Evolutionary conservation across 225 moss, liverwort and hornwort genomes (phyloP).

Genomic region (Marchantia polymorpha): DNA sequence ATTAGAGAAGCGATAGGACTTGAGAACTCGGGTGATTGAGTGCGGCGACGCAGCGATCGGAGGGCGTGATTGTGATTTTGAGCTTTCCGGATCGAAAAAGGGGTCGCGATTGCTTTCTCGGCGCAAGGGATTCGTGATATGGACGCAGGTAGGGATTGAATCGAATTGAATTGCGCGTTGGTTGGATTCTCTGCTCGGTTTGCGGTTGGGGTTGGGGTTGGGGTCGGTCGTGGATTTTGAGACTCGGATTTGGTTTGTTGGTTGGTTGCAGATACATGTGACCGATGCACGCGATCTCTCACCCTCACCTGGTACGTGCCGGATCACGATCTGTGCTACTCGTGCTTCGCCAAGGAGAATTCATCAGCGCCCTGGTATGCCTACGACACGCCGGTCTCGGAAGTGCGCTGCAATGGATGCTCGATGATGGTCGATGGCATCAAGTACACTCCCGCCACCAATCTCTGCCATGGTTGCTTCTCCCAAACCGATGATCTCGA

Average conservation of each 20-base stretch:
- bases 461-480: constrained; percentile 44
- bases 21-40: too few relatives aligned
- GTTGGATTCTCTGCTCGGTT: neutral
- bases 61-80: too few relatives aligned
- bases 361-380: constrained; percentile 47
- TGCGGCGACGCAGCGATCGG: neutral
- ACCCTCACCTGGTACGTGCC: constrained; percentile 47
- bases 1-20: too few relatives aligned
- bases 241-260: neutral
- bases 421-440: constrained; percentile 39
- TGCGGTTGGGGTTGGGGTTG: neutral
- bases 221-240: neutral
- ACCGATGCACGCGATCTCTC: constrained; percentile 42
- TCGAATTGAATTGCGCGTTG: neutral
- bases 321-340: constrained; percentile 42
- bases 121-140: neutral
- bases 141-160: constrained; percentile 4
- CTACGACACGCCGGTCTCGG: constrained; percentile 38
- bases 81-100: too few relatives aligned
- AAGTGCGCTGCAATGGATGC: constrained; percentile 50
- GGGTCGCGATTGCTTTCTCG: neutral
- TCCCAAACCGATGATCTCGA: constrained; percentile 43
- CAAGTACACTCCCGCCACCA: constrained; percentile 47
- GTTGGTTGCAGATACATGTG: constrained; percentile 33
- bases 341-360: constrained; percentile 41